phyloP scores from a whole-genome alignment of 352 stramenopile species.

The Globisporangium echinulatum region DNA sequence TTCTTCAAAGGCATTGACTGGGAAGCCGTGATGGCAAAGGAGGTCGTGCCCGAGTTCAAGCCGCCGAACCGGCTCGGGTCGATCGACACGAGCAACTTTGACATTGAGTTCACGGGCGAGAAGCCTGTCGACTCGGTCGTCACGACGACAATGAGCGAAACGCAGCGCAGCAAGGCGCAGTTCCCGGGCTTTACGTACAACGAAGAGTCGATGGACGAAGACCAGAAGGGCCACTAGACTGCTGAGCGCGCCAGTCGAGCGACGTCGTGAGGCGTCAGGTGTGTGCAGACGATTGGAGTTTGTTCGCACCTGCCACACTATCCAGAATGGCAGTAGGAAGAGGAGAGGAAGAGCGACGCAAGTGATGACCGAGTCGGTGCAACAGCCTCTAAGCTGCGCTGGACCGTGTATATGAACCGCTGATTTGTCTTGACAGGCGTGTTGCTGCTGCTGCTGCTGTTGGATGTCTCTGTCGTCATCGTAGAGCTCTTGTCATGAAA shows the following conservation, averaged over 20 bases:
- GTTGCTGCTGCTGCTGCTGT: no score
- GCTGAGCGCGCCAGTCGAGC: slow-evolving; percentile 1
- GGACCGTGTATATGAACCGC: no score
- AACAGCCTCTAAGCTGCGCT: no score
- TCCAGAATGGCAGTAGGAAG: no score
- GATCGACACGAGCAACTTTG: slow-evolving; percentile 93
- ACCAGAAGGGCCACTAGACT: slow-evolving; percentile 74
- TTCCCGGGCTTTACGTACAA: slow-evolving; percentile 90
- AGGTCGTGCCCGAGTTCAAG: slow-evolving; percentile 90
- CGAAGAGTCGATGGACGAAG: slow-evolving; percentile 81
- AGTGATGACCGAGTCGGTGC: no score
- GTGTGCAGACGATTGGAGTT: not conserved
- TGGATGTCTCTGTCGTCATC: no score
- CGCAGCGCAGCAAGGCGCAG: slow-evolving; percentile 86
- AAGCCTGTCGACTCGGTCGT: slow-evolving; percentile 88
- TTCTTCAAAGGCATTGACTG: slow-evolving; percentile 93
- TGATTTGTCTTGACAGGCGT: no score
- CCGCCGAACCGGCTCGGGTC: slow-evolving; percentile 82
- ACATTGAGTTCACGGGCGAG: slow-evolving; percentile 91
- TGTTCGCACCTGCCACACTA: not conserved
- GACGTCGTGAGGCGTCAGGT: not conserved
- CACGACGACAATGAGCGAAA: slow-evolving; percentile 88
- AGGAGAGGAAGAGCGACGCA: not conserved
- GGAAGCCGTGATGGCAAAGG: slow-evolving; percentile 83
- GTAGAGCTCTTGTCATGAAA: no score